phyloP scores from a whole-genome alignment of 768 basidiomycete genomes.

The Royoungia palumana region DNA sequence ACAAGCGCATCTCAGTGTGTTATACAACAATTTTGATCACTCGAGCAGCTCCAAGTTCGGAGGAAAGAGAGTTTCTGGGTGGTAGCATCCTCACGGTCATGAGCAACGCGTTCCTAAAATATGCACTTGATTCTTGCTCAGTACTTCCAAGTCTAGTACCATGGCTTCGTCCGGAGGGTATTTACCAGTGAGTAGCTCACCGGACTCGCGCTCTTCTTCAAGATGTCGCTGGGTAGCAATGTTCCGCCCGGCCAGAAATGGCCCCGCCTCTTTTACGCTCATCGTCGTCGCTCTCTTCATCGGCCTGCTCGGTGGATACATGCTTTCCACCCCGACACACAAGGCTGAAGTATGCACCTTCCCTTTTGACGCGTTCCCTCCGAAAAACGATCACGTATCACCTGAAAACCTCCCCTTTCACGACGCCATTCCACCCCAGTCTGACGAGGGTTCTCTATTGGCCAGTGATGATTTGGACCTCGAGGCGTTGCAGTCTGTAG shows the following conservation, averaged over 20 bases:
- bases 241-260: slow-evolving; percentile 16
- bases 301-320: slow-evolving; percentile 27
- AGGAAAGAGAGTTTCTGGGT: no score
- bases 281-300: slow-evolving; percentile 22
- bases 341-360: slow-evolving; percentile 18
- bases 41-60: no score
- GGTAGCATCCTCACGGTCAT: no score
- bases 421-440: not conserved
- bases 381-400: not conserved
- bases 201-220: slow-evolving; percentile 3
- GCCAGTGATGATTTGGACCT: slow-evolving; percentile 26
- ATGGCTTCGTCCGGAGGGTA: slow-evolving; percentile 18
- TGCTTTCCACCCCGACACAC: slow-evolving; percentile 15
- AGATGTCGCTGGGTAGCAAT: slow-evolving; percentile 9
- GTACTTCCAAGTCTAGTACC: no score
- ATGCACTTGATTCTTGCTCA: no score
- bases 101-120: no score
- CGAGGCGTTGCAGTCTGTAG: slow-evolving; percentile 32
- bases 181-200: slow-evolving; percentile 17
- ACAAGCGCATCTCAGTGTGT: no score
- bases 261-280: slow-evolving; percentile 9
- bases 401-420: not conserved
- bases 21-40: no score
- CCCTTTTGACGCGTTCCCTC: slow-evolving; percentile 10
- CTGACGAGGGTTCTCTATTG: slow-evolving; percentile 7